Evolutionary conservation across 306 rosid genomes (phyloP), one percentile per base, ranked within the genome.

Genomic region (Prosopis cineraria): DNA sequence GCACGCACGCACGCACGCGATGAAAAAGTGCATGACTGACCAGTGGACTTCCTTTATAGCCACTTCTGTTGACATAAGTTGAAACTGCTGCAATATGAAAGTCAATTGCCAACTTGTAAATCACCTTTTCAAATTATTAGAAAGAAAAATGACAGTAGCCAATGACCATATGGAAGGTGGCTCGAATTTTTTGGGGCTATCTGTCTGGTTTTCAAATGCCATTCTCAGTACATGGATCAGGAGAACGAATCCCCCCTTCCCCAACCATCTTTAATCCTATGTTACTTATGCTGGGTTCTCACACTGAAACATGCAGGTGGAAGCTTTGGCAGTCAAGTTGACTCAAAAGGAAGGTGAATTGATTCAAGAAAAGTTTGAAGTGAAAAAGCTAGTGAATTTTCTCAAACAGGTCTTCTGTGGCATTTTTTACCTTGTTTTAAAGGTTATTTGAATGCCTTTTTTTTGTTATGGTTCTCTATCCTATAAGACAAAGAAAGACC

Each of bases 341-440:
- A 95, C 98, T 78, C 98, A 95, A 84, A 89, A 91, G 50, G 98
- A 95, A 88, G 98, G 98, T 77, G 98, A 95, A 71, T 70, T 95
- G 89, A 95, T 95, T 83, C 98, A 95, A 76, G 98, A 95, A 82
- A 95, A 95, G 92, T 92, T 89, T 86, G 98, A 95, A 95, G 98
- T 95, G 87, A 91, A 95, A 80, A 92, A 88, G 87, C 89, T 95
- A 30, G 88, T 83, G 20, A 89, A 84, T 87, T 95, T 89, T 90
- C 98, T 95, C 85, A 95, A 95, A 80, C 98, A 95, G 98, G 98
- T 92, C 17, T 52, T 40, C 29, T 36, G 43, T 76, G 43, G 33
- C 37, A 30, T 72, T 60, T 60, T 66, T 20, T 45, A 33, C 68
- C 50, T 72, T 50, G 41, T 66, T 24, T 8, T 53, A 33, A 45